These are phyloP conservation scores for Ganoderma lingzhi DNA, from an alignment of 1,284 basidiomycete genomes.

Conservation along the genomic window DNA sequence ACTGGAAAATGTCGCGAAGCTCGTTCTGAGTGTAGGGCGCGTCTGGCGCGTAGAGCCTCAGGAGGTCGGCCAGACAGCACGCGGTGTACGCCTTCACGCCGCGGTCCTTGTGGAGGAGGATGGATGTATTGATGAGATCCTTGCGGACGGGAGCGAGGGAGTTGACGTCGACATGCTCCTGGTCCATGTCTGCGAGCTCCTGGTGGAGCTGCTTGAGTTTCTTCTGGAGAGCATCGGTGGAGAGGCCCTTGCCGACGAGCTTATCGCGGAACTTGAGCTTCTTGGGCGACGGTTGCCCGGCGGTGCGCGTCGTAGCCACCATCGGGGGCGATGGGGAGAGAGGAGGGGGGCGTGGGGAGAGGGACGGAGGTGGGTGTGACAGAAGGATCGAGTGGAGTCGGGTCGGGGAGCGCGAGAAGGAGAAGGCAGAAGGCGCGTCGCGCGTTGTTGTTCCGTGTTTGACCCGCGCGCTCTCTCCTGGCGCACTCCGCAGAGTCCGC, in stretches of 20 bases:
- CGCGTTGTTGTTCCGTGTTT: slow-evolving; percentile 39
- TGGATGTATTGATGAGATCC: slow-evolving; percentile 82
- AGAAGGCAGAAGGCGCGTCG: slow-evolving; percentile 30
- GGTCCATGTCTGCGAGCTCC: slow-evolving; percentile 87
- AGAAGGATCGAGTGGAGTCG: slow-evolving; percentile 10
- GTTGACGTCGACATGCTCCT: slow-evolving; percentile 82
- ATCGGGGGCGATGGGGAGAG: slow-evolving; percentile 46
- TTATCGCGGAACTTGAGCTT: slow-evolving; percentile 84
- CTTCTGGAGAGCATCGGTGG: slow-evolving; percentile 83
- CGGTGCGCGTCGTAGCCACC: slow-evolving; percentile 77
- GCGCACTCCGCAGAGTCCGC: background rate
- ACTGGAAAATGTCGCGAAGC: slow-evolving; percentile 94
- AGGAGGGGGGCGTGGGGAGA: slow-evolving; percentile 5
- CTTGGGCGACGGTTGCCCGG: slow-evolving; percentile 56
- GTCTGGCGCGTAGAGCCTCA: slow-evolving; percentile 95
- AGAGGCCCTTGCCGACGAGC: slow-evolving; percentile 72
- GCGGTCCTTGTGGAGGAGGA: slow-evolving; percentile 93
- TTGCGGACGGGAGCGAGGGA: slow-evolving; percentile 78
- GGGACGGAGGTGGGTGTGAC: slow-evolving; percentile 1
- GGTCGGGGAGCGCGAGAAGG: slow-evolving; percentile 12
- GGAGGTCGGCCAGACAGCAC: slow-evolving; percentile 94
- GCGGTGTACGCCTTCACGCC: slow-evolving; percentile 95
- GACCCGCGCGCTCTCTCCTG: slow-evolving; percentile 19
- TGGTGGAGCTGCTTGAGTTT: slow-evolving; percentile 84
- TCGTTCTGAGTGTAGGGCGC: slow-evolving; percentile 93